Conservation (phyloP, 306 rosid species). For the Pyrus communis region DNA sequence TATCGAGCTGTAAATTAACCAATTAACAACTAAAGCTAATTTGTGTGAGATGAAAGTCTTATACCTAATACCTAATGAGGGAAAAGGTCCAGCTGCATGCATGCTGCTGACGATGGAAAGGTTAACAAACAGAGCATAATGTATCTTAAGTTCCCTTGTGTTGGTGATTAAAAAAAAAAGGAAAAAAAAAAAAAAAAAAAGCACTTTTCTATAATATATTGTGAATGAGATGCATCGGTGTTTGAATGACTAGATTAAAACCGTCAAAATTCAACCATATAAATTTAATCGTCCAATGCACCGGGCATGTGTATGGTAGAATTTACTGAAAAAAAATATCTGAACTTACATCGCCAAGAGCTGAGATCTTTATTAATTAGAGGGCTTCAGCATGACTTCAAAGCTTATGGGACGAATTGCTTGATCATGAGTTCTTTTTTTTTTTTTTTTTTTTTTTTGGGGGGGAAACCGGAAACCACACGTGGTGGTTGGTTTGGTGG, state of each 20-base stretch:
- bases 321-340: too few relatives aligned
- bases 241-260: too few relatives aligned
- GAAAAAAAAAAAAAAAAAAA: too few relatives aligned
- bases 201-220: too few relatives aligned
- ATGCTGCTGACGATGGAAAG: neutral
- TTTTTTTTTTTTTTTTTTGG: too few relatives aligned
- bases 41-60: neutral
- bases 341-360: too few relatives aligned
- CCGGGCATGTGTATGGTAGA: neutral
- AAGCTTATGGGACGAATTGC: too few relatives aligned
- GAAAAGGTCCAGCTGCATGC: neutral
- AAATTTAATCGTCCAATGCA: too few relatives aligned
- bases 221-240: neutral
- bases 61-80: neutral
- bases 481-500: neutral
- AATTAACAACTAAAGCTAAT: neutral
- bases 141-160: neutral
- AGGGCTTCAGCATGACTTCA: neutral
- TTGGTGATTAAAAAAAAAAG: too few relatives aligned
- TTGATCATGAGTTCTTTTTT: neutral
- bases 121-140: neutral
- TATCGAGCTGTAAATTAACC: neutral
- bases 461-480: too few relatives aligned
- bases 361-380: too few relatives aligned
- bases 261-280: too few relatives aligned